Base-by-base conservation (phyloP, 176 grass and related monocot species). In the Oropetium thomaeum region DNA sequence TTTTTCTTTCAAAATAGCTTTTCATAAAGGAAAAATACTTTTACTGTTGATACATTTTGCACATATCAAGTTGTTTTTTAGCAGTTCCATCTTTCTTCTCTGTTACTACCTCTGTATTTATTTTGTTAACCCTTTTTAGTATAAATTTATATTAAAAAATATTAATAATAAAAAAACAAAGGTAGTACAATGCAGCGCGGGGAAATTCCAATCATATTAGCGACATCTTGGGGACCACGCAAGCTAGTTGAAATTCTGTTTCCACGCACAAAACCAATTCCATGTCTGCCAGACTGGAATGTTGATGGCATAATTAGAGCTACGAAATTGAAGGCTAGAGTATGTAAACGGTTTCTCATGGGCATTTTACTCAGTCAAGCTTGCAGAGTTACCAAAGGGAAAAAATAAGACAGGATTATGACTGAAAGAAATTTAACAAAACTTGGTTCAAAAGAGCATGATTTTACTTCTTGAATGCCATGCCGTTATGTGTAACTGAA, bases 221-320 rank as follows among this genome's bases (percentile, higher is more conserved):
- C 81, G 14, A 81, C 86, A 61, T 8, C 37, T 51, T 17, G 5
- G 33, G 74, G 61, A 39, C 39, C 69, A 69, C 62, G 73, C 31
- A 75, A 88, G 13, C 40, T 67, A 63, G 75, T 88, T 22, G 52
- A 88, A 84, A 84, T 88, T 54, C 42, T 88, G 32, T 79, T 88
- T 69, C 62, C 65, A 65, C 28, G 20, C 15, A 78, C 70, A 48
- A 85, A 65, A 74, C 70, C 75, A 58, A 70, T 83, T 52, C 44
- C 74, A 71, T 75, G 16, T 61, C 0, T 80, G 19, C 60, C 60
- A 51, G 69, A 71, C 20, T 71, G 69, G 69, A 71, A 32, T 13
- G 47, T 71, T 71, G 69, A 71, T 54, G 69, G 11, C 20, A 71
- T 71, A 10, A 54, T 57, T 27, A 57, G 23, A 27, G 8, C 53